Percentiles rank a stretch among this genome's conserved stretches.
These are phyloP conservation scores for Taphrina communis DNA, from an alignment of 1,139 yeast genomes.

Conservation along the genomic window DNA sequence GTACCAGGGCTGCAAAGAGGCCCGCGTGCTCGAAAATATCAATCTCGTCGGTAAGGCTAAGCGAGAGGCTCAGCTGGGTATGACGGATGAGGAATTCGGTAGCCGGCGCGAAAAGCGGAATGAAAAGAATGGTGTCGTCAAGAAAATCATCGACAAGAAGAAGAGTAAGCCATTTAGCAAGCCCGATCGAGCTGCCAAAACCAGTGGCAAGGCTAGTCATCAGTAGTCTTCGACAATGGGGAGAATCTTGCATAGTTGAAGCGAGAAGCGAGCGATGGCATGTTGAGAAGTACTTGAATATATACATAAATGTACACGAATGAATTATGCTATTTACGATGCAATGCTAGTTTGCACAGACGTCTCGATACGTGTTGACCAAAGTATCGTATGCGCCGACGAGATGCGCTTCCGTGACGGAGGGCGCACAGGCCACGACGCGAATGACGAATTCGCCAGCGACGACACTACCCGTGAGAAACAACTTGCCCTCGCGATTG, in stretches of 20 bases:
- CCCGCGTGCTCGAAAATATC: slow-evolving; percentile 69
- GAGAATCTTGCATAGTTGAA: too few relatives aligned
- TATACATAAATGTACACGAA: too few relatives aligned
- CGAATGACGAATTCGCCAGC: slow-evolving; percentile 44
- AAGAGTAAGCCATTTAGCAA: background rate
- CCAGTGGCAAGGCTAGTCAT: background rate
- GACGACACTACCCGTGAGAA: slow-evolving; percentile 45
- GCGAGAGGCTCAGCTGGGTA: slow-evolving; percentile 86
- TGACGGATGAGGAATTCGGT: slow-evolving; percentile 90
- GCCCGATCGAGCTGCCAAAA: slow-evolving; percentile 3
- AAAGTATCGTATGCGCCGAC: slow-evolving; percentile 31
- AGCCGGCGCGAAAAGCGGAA: slow-evolving; percentile 67
- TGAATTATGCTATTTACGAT: too few relatives aligned
- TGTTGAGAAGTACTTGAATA: background rate
- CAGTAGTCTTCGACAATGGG: too few relatives aligned
- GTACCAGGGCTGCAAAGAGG: slow-evolving; percentile 73
- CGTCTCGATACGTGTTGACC: slow-evolving; percentile 18
- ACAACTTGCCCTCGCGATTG: slow-evolving; percentile 44
- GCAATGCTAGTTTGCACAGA: background rate
- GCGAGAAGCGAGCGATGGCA: background rate
- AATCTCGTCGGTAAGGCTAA: slow-evolving; percentile 78
- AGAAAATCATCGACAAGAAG: background rate
- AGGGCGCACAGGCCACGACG: slow-evolving; percentile 47
- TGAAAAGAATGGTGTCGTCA: slow-evolving; percentile 51
- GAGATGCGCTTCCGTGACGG: slow-evolving; percentile 45